Evolutionary conservation across 768 basidiomycete species (phyloP), one percentile per base, ranked within the genome.

Genomic region (Hericium erinaceus): DNA sequence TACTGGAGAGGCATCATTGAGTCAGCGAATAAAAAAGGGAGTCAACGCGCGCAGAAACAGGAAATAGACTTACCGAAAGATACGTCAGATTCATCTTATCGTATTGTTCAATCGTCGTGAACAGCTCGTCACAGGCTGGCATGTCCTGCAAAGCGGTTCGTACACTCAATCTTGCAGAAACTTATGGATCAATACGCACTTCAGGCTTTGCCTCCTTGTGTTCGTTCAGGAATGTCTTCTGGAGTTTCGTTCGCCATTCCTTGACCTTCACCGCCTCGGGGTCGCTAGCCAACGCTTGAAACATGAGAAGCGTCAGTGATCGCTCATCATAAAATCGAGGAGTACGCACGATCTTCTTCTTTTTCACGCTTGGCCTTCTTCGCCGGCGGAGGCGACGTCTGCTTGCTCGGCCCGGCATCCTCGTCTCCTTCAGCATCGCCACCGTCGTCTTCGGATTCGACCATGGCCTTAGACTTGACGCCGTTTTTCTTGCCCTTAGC

Each of bases 191-290:
- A 38, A 20, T 28, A 72, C 77, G 55, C 62, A 90, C 88, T 62
- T 84, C 83, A 10, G 80, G 79, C 64, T 82, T 84, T 4, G 89
- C 86, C 8, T 76, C 61, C 6, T 73, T 72, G 70, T 85, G 85
- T 62, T 73, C 80, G 63, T 84, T 83, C 54, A 95, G 68, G 74
- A 93, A 88, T 0, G 83, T 88, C 70, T 92, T 89, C 72, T 98
- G 94, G 2, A 97, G 79, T 70, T 83, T 88, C 70, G 95, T 92
- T 63, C 95, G 78, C 93, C 94, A 95, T 58, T 90, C 88, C 66
- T 89, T 85, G 64, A 95, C 92, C 69, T 86, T 85, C 56, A 74
- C 65, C 22, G 83, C 87, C 60, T 87, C 85, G 1, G 77, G 78
- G 68, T 88, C 84, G 52, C 69, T 73, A 44, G 74, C 70, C 55